Percentiles rank a stretch among this genome's conserved stretches.
phyloP scores from a whole-genome alignment of 2,329 filamentous ascomycete species.

The Exophiala xenobiotica region DNA sequence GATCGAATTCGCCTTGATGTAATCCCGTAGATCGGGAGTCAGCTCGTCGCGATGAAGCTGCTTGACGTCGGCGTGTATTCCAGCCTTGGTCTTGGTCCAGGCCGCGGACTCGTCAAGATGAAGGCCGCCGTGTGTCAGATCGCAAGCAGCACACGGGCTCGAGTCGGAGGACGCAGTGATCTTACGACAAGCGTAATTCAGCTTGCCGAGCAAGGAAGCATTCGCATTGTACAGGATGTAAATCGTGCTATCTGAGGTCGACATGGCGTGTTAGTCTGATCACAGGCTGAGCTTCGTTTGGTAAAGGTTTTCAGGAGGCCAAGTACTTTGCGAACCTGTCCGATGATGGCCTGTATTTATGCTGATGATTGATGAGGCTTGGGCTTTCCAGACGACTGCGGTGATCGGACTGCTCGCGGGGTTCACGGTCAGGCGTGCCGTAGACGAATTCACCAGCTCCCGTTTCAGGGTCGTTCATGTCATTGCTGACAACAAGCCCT shows the following conservation, averaged over 20 bases:
- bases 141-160: neutral
- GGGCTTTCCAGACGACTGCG: too few relatives aligned
- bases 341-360: too few relatives aligned
- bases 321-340: too few relatives aligned
- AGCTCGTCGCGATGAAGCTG: neutral
- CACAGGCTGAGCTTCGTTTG: too few relatives aligned
- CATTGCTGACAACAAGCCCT: too few relatives aligned
- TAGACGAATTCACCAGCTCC: too few relatives aligned
- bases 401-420: too few relatives aligned
- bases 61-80: neutral
- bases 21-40: neutral
- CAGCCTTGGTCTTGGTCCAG: neutral
- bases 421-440: too few relatives aligned
- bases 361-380: too few relatives aligned
- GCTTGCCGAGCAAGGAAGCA: neutral
- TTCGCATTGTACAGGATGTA: slow-evolving; percentile 1
- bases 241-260: neutral
- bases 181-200: neutral
- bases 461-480: too few relatives aligned
- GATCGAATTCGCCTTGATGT: neutral
- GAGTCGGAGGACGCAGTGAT: neutral
- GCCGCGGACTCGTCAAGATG: neutral
- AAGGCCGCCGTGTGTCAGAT: neutral
- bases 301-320: too few relatives aligned
- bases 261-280: neutral